These are phyloP conservation scores for Tetracentron sinense DNA, from an alignment of 164 flowering plant species.

Conservation along the genomic window DNA sequence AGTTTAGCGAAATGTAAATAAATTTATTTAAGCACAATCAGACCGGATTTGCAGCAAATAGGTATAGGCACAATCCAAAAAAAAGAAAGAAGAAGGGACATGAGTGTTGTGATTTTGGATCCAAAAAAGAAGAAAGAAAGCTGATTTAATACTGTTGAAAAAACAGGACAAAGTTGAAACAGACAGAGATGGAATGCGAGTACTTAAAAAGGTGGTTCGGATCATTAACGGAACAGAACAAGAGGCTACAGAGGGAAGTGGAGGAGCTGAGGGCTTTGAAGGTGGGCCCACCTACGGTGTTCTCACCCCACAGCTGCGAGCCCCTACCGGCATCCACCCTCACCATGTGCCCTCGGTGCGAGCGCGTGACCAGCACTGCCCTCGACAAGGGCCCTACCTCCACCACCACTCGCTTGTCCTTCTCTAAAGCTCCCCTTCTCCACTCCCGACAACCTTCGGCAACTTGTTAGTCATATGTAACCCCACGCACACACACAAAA, in stretches of 20 bases:
- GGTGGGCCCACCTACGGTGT: constrained; percentile 54
- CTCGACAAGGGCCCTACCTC: constrained; percentile 23
- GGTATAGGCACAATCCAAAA: too few relatives aligned
- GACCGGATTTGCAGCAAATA: too few relatives aligned
- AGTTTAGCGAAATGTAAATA: too few relatives aligned
- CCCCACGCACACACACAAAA: too few relatives aligned
- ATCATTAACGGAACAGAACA: constrained; percentile 74
- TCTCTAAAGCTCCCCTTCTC: constrained; percentile 8
- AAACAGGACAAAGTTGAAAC: constrained; percentile 85
- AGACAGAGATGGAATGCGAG: constrained; percentile 90
- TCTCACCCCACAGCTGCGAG: constrained; percentile 42
- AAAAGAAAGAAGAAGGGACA: too few relatives aligned
- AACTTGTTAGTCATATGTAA: constrained; percentile 29
- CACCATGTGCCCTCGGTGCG: constrained; percentile 77
- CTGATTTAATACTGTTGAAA: too few relatives aligned
- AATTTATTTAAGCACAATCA: too few relatives aligned
- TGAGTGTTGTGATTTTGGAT: too few relatives aligned
- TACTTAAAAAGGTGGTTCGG: constrained; percentile 82
- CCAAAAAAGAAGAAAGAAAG: too few relatives aligned
- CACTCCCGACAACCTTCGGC: constrained; percentile 32
- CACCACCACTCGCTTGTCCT: constrained; percentile 8
- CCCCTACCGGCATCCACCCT: constrained; percentile 54
- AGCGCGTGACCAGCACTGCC: constrained; percentile 55
- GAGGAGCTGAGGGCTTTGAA: constrained; percentile 75
- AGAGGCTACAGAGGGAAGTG: constrained; percentile 70